Percentiles rank a stretch among this genome's conserved stretches.
Evolutionary conservation across 306 rosid species (phyloP).

Genomic region (Medicago arabica): DNA sequence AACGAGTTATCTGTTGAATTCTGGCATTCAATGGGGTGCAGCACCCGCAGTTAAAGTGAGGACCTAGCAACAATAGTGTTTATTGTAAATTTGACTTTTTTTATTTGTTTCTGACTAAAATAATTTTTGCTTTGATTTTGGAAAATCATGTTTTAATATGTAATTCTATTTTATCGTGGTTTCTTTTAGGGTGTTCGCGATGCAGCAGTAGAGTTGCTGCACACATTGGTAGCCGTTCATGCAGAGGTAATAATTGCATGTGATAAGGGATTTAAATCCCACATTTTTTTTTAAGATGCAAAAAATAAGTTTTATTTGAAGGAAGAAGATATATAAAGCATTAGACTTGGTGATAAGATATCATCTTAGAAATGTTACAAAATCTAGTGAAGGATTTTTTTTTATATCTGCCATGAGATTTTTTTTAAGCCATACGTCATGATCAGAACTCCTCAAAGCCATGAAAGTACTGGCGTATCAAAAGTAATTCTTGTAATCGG

Average conservation of each 20-base stretch:
- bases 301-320: conserved; percentile 29
- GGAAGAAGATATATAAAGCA: conserved; percentile 23
- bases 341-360: background rate
- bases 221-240: conserved; percentile 93
- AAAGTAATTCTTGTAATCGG: conserved; percentile 25
- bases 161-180: conserved; percentile 32
- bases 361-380: conserved; percentile 10
- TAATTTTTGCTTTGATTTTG: conserved; percentile 3
- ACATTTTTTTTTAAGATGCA: background rate
- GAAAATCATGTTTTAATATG: conserved; percentile 33
- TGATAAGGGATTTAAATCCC: conserved; percentile 28
- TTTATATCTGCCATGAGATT: conserved; percentile 23
- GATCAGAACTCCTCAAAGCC: conserved; percentile 17
- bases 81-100: conserved; percentile 26
- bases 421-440: conserved; percentile 3
- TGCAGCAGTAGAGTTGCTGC: conserved; percentile 94
- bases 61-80: conserved; percentile 38
- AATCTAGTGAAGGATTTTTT: background rate
- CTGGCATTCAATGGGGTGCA: conserved; percentile 97
- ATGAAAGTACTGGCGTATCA: conserved; percentile 3
- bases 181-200: conserved; percentile 91
- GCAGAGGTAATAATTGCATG: conserved; percentile 80
- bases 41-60: conserved; percentile 96
- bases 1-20: conserved; percentile 80
- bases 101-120: conserved; percentile 20